Conservation (phyloP, 305 asterid species). For the Fraxinus sp. region DNA sequence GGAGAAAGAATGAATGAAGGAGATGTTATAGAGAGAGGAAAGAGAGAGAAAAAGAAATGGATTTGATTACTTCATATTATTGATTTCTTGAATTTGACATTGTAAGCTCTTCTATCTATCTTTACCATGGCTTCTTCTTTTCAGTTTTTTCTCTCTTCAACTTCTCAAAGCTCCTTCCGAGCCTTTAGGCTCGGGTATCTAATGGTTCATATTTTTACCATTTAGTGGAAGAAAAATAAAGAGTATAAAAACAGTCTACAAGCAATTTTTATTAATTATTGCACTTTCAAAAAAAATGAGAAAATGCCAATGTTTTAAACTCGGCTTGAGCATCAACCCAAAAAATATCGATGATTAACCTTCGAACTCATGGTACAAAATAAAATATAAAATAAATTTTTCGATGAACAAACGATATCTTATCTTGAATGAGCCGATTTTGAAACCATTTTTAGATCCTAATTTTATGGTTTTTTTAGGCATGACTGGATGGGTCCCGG, state of each 20-base stretch:
- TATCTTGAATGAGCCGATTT: not conserved
- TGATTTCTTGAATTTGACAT: conserved; percentile 11
- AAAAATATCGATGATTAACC: not conserved
- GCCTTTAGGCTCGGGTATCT: conserved; percentile 49
- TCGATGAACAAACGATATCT: not conserved
- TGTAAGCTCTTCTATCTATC: conserved; percentile 9
- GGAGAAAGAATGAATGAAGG: conserved; percentile 32
- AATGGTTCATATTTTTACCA: conserved; percentile 31
- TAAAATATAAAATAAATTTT: not conserved
- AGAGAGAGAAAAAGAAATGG: conserved; percentile 26
- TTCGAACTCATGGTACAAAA: not conserved
- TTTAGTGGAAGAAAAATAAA: not conserved
- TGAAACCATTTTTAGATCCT: not conserved
- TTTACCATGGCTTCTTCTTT: conserved; percentile 26
- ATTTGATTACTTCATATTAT: conserved; percentile 22
- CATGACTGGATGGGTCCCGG: not conserved
- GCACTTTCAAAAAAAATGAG: not conserved
- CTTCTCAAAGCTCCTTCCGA: conserved; percentile 42
- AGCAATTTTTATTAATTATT: not conserved
- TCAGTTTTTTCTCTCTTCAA: conserved; percentile 15
- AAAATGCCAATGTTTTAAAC: not conserved
- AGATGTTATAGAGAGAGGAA: conserved; percentile 39
- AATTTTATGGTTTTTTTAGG: not conserved
- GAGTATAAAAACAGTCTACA: not conserved
- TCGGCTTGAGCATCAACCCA: not conserved